Evolutionary conservation across 306 rosid species (phyloP), one percentile per base, ranked within the genome.

Genomic region (Quercus bicolor): DNA sequence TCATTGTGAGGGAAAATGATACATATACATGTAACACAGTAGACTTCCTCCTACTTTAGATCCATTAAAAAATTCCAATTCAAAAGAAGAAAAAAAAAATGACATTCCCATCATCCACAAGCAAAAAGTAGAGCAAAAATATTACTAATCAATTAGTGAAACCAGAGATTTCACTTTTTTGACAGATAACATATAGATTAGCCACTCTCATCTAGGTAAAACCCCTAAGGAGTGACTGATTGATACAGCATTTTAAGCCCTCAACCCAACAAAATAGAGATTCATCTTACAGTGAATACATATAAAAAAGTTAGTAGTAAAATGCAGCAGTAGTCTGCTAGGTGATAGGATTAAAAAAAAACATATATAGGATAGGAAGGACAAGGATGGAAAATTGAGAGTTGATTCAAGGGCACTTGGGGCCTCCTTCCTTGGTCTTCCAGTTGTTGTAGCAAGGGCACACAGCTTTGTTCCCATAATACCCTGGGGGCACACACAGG

Each of bases 381-480:
- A 11, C 37, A 4, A 13, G 11, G n/a, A 5, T 14, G 60, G 5
- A 2, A 7, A 40, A 40, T 40, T 40, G 45, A 40, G 45, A 40
- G 45, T 40, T 40, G 45, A n/a, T 51, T 73, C 71, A 91, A 76
- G 98, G 98, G 92, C 98, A 93, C 45, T 93, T 93, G 34, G 95
- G 98, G 18, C 98, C 94, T 81, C 98, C 98, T 80, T 77, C 73
- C 79, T 93, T 80, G 87, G 98, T 93, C 91, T 93, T 93, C 98
- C 98, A 93, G 85, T 90, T 93, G 85, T 91, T 91, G 91, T 93
- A 93, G 86, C 98, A 93, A 77, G 98, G 97, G 88, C 98, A 93
- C 31, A 87, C 87, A 4, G 86, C 95, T 80, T 93, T 93, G 34
- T 93, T 91, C 68, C 98, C 98, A 80, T 93, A 93, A 73, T 81